phyloP scores from a whole-genome alignment of 352 stramenopile genomes.

The Phytophthora vignae region DNA sequence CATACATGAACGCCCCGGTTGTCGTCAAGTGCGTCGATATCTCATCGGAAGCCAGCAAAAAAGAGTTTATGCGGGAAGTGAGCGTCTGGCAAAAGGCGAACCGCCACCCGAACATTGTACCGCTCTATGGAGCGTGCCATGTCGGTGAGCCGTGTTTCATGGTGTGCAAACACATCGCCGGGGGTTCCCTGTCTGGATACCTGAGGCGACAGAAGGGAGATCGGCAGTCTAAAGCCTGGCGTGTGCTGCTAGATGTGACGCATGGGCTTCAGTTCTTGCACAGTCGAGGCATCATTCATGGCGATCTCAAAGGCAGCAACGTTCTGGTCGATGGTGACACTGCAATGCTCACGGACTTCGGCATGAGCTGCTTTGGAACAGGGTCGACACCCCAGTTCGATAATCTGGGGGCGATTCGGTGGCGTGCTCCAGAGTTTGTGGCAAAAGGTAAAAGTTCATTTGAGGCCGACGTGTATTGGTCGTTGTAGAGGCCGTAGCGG shows the following conservation, averaged over 20 bases:
- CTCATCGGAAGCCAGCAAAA: not conserved
- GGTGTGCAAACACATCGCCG: conserved; percentile 11
- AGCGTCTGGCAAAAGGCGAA: conserved; percentile 7
- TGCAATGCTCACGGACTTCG: conserved; percentile 18
- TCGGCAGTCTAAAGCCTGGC: not conserved
- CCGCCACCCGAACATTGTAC: conserved; percentile 12
- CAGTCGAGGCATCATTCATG: conserved; percentile 11
- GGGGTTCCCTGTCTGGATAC: conserved; percentile 6
- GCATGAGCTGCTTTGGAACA: conserved; percentile 10
- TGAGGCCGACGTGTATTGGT: too few relatives aligned
- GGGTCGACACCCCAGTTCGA: not conserved
- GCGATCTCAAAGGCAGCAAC: conserved; percentile 16
- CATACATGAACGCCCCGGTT: not conserved
- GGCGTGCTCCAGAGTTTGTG: conserved; percentile 13
- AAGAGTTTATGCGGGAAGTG: conserved; percentile 17
- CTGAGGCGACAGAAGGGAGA: not conserved
- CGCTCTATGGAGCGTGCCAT: conserved; percentile 12
- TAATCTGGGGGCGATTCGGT: conserved; percentile 10
- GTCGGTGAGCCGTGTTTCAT: conserved; percentile 15
- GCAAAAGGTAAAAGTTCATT: conserved; percentile 1
- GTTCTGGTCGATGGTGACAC: conserved; percentile 10
- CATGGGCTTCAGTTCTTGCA: conserved; percentile 16
- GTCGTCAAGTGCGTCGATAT: not conserved
- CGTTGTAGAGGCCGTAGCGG: conserved; percentile 12
- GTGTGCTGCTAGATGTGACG: conserved; percentile 7